phyloP scores from a whole-genome alignment of 805 yeast genomes.

The Kregervanrija pseudodelftensis region DNA sequence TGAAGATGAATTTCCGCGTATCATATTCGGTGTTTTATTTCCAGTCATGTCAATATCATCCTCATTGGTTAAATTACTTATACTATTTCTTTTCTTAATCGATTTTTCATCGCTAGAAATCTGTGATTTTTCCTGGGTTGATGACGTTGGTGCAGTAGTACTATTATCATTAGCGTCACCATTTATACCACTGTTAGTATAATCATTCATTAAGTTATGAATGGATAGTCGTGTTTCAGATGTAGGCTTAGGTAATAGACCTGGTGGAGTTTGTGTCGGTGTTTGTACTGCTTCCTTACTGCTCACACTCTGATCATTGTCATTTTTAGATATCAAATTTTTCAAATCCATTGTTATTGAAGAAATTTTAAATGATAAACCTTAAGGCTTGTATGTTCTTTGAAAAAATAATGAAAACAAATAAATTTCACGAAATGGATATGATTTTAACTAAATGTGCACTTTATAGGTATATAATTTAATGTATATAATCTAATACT shows the following conservation, averaged over 20 bases:
- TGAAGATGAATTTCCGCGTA: conserved; percentile 10
- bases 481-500: no score
- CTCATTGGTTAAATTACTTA: conserved; percentile 36
- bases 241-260: background rate
- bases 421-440: no score
- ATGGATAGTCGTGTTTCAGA: conserved; percentile 23
- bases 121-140: conserved; percentile 1
- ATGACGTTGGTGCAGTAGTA: background rate
- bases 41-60: conserved; percentile 39
- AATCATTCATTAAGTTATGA: conserved; percentile 26
- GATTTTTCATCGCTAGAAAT: background rate
- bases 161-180: background rate
- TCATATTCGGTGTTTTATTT: conserved; percentile 28
- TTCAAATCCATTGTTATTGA: conserved; percentile 22
- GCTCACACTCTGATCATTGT: conserved; percentile 14
- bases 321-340: conserved; percentile 20
- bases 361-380: no score
- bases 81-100: conserved; percentile 21
- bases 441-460: no score
- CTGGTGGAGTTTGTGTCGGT: background rate
- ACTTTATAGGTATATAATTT: no score
- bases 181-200: conserved; percentile 5
- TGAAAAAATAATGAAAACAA: no score
- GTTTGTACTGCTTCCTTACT: background rate
- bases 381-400: no score